A percentile compares a stretch with the other conserved stretches of the same genome.
Evolutionary conservation across 108 stramenopile genomes (phyloP).

Genomic region (Pseudonitzschia pungens): DNA sequence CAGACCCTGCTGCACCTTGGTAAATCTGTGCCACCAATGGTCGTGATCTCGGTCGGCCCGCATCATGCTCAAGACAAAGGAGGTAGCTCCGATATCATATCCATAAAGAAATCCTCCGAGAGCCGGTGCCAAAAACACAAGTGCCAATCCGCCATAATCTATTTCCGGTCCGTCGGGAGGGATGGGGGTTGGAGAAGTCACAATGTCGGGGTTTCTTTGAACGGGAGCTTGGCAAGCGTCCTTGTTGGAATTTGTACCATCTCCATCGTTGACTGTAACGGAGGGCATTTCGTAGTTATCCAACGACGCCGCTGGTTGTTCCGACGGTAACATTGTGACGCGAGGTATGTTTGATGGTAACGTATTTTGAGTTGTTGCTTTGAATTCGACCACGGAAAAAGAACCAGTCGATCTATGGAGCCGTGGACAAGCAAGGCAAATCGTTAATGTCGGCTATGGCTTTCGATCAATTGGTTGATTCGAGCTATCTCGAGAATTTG

Average conservation of each 20-base stretch:
- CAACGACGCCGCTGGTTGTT: not conserved
- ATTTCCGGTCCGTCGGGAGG: constrained; percentile 13
- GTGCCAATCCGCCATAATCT: constrained; percentile 30
- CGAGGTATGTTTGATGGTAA: too few species aligned
- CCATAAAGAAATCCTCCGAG: constrained; percentile 37
- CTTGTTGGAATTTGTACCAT: not conserved
- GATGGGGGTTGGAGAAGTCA: not conserved
- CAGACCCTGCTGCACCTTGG: constrained; percentile 31
- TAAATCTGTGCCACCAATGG: constrained; percentile 39
- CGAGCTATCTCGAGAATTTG: too few species aligned
- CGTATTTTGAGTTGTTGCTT: too few species aligned
- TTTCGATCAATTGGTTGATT: too few species aligned
- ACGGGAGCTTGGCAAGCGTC: too few species aligned
- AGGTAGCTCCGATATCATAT: constrained; percentile 42
- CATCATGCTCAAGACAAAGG: constrained; percentile 42
- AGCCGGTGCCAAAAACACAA: constrained; percentile 44
- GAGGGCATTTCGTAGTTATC: not conserved
- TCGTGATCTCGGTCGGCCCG: constrained; percentile 27
- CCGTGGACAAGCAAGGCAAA: too few species aligned
- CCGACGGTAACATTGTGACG: too few species aligned
- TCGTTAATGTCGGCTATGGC: too few species aligned
- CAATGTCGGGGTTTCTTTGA: not conserved
- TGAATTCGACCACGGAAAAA: too few species aligned
- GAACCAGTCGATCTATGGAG: too few species aligned
- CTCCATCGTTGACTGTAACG: not conserved